A percentile compares a stretch with the other conserved stretches of the same genome.
phyloP scores from a whole-genome alignment of 257 asterid genomes.

The Linderniella brevidens region DNA sequence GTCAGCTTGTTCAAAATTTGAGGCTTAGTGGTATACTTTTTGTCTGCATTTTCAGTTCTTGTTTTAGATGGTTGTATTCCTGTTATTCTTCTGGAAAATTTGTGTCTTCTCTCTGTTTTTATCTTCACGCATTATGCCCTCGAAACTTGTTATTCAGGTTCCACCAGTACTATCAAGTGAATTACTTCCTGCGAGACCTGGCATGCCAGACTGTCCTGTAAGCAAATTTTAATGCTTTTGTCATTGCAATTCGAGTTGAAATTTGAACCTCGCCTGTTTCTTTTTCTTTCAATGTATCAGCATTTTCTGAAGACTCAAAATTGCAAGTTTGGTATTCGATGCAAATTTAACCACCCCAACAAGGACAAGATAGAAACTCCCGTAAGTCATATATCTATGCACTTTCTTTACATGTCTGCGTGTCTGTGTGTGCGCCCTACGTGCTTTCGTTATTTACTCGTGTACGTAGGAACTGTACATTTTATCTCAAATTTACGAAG shows the following conservation, averaged over 20 bases:
- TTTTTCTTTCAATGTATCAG: conserved; percentile 20
- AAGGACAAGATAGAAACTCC: too few species aligned
- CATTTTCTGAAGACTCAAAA: conserved; percentile 76
- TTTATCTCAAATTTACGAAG: neutral
- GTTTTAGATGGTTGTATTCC: neutral
- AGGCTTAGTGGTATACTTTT: too few species aligned
- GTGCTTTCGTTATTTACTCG: too few species aligned
- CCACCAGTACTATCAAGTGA: conserved; percentile 46
- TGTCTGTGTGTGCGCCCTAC: too few species aligned
- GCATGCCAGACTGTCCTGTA: conserved; percentile 94
- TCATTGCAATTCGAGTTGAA: neutral
- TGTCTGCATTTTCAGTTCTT: too few species aligned
- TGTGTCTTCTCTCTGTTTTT: neutral
- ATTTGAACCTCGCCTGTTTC: too few species aligned
- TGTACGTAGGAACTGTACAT: conserved; percentile 20
- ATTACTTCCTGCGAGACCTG: conserved; percentile 77
- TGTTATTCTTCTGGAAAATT: neutral
- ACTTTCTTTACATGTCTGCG: too few species aligned
- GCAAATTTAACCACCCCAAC: conserved; percentile 94
- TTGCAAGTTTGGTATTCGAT: conserved; percentile 75
- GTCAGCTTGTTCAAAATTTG: too few species aligned
- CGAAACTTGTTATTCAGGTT: conserved; percentile 39
- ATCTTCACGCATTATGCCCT: too few species aligned
- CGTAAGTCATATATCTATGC: too few species aligned
- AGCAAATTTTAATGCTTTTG: conserved; percentile 17